A percentile compares a stretch with the other conserved stretches of the same genome.
phyloP scores from a whole-genome alignment of 371 early-diverging fungal genomes.

The Haplosporangium sp. region DNA sequence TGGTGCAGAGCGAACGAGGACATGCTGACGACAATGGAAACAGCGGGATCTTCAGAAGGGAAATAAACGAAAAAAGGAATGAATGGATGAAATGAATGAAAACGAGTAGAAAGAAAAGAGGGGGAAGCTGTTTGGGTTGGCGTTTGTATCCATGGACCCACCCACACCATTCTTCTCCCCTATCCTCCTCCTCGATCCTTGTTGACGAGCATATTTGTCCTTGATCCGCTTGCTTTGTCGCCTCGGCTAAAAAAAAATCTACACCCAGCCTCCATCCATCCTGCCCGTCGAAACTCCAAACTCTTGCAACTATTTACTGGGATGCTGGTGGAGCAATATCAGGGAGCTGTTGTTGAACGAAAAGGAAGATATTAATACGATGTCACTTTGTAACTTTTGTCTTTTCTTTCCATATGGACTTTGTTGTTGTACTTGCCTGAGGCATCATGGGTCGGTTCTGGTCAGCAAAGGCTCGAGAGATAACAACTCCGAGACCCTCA shows the following conservation, averaged over 20 bases:
- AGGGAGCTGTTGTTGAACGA: constrained; percentile 27
- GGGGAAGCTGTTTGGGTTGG: background rate
- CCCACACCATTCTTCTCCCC: background rate
- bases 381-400: background rate
- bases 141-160: no score
- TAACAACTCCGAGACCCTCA: constrained; percentile 92
- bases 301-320: constrained; percentile 35
- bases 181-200: background rate
- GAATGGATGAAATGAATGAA: background rate
- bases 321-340: constrained; percentile 55
- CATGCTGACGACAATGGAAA: constrained; percentile 1
- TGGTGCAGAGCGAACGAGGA: constrained; percentile 4
- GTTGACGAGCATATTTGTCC: no score
- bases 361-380: background rate
- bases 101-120: background rate
- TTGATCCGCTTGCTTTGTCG: background rate
- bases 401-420: background rate
- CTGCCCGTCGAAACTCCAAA: background rate
- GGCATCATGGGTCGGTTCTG: constrained; percentile 71
- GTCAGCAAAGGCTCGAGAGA: constrained; percentile 70
- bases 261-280: background rate
- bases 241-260: background rate
- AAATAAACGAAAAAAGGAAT: background rate
- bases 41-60: background rate
- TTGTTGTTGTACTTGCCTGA: constrained; percentile 53